A percentile compares a stretch with the other conserved stretches of the same genome.
These are phyloP conservation scores for Metrosideros polymorpha DNA, from an alignment of 441 rosid genomes.

Conservation along the genomic window DNA sequence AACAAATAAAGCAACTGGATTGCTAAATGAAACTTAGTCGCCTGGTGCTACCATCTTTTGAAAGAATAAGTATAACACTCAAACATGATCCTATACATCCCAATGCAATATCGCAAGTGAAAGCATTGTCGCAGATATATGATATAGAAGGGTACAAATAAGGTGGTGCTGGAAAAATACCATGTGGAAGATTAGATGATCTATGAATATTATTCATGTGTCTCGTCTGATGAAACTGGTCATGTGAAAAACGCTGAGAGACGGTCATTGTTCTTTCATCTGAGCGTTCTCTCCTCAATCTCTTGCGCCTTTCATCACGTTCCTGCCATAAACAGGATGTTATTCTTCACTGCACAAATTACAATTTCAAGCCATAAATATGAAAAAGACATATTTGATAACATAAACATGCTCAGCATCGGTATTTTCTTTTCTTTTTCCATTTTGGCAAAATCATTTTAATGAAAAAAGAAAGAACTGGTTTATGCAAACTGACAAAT, in stretches of 20 bases:
- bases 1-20: neutral
- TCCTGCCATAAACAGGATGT: slow-evolving; percentile 34
- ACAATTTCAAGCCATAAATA: neutral
- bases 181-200: slow-evolving; percentile 70
- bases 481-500: neutral
- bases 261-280: slow-evolving; percentile 47
- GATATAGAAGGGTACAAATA: neutral
- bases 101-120: neutral
- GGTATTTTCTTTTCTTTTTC: neutral
- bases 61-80: neutral
- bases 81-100: neutral
- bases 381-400: neutral
- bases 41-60: neutral
- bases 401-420: neutral
- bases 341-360: neutral
- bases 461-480: neutral
- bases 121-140: neutral
- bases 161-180: slow-evolving; percentile 19
- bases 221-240: slow-evolving; percentile 40
- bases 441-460: neutral
- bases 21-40: neutral
- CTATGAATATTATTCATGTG: slow-evolving; percentile 47
- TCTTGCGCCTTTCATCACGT: slow-evolving; percentile 88
- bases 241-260: slow-evolving; percentile 40
- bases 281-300: slow-evolving; percentile 52